These are phyloP conservation scores for Chenopodium formosanum DNA, from an alignment of 148 eudicot species.

Conservation along the genomic window DNA sequence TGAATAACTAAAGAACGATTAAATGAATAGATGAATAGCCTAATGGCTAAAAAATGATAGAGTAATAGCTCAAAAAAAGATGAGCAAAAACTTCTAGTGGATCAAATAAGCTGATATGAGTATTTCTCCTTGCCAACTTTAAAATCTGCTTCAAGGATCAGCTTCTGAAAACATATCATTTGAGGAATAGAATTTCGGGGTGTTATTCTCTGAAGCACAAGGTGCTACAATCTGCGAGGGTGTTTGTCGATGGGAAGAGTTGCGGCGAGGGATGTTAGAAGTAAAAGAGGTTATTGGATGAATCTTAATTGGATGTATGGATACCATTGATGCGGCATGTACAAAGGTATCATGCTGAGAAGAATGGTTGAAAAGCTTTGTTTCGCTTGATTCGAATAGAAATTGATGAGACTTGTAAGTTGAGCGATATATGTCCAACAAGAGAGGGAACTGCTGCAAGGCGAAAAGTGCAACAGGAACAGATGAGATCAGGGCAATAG, in stretches of 20 bases:
- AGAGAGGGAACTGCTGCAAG: slow-evolving; percentile 24
- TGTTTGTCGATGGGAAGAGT: not conserved
- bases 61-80: not conserved
- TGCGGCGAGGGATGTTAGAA: not conserved
- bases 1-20: too few relatives aligned
- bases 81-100: not conserved
- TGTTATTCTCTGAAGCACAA: not conserved
- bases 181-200: not conserved
- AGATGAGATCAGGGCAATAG: slow-evolving; percentile 19
- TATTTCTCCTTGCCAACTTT: not conserved
- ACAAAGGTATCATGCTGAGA: not conserved
- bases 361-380: slow-evolving; percentile 5
- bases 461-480: slow-evolving; percentile 24
- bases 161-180: not conserved
- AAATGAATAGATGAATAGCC: not conserved
- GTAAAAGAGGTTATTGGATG: not conserved
- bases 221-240: slow-evolving; percentile 11
- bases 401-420: slow-evolving; percentile 14
- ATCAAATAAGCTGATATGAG: not conserved
- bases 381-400: not conserved
- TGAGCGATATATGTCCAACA: slow-evolving; percentile 14
- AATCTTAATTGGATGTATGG: not conserved
- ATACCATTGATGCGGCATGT: not conserved
- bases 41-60: not conserved
- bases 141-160: not conserved